Conservation (phyloP, 176 grass and related monocot genomes). For the Stipa capillata region DNA sequence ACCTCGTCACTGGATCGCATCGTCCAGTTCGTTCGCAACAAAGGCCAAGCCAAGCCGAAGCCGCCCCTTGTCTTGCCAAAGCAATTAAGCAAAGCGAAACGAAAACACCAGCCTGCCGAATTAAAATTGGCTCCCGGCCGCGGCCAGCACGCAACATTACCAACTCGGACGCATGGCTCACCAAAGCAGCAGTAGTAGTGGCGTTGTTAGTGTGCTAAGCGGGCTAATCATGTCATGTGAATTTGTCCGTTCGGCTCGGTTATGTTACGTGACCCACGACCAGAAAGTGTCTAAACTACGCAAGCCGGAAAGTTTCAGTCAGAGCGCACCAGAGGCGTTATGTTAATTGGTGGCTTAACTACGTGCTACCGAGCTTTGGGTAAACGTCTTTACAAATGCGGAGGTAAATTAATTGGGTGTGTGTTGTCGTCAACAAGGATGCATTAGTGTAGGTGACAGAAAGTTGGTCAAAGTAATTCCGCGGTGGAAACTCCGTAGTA, state of each 20-base stretch:
- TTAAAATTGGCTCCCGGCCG: background rate
- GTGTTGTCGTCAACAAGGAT: background rate
- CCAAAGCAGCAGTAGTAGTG: background rate
- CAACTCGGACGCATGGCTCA: background rate
- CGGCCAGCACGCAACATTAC: background rate
- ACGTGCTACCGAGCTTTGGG: background rate
- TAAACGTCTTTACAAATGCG: background rate
- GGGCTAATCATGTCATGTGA: slow-evolving; percentile 7
- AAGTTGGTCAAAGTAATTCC: background rate
- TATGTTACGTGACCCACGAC: too few species aligned
- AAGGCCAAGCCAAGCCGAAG: background rate
- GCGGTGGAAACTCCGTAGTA: background rate
- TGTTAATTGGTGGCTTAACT: background rate
- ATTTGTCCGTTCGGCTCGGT: background rate
- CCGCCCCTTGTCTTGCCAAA: background rate
- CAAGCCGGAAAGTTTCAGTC: background rate
- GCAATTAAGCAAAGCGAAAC: background rate
- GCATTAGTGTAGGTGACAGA: background rate
- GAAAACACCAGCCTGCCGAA: background rate
- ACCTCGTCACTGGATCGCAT: background rate
- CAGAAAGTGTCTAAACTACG: background rate
- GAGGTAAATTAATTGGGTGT: background rate
- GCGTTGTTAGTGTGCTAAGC: background rate
- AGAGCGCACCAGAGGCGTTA: background rate
- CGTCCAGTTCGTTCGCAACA: background rate